Percentiles rank a stretch among this genome's conserved stretches.
Conservation (phyloP, 1,284 basidiomycete species). For the Polyporus tsugae region DNA sequence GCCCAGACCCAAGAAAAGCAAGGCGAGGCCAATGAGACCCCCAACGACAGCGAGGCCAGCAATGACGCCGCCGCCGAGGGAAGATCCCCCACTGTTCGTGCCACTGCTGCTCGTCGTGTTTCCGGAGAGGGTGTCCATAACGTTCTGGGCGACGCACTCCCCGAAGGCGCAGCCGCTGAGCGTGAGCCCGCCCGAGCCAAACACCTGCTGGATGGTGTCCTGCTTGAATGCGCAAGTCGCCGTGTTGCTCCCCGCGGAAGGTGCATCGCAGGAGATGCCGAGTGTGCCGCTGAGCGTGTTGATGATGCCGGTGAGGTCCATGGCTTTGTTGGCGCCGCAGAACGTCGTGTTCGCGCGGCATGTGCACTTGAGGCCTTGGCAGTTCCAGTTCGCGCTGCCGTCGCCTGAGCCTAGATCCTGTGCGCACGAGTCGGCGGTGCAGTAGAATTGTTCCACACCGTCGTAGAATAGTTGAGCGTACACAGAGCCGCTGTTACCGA, state of each 20-base stretch:
- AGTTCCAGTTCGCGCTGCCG: slow-evolving; percentile 65
- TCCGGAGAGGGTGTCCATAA: slow-evolving; percentile 64
- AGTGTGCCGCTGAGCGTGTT: slow-evolving; percentile 67
- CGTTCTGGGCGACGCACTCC: slow-evolving; percentile 84
- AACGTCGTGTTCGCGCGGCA: slow-evolving; percentile 77
- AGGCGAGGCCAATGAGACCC: slow-evolving; percentile 62
- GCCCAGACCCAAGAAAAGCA: slow-evolving; percentile 69
- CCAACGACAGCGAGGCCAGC: slow-evolving; percentile 88
- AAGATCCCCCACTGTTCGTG: slow-evolving; percentile 40
- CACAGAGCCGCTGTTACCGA: slow-evolving; percentile 62
- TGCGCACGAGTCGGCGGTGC: slow-evolving; percentile 72
- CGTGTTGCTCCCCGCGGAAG: slow-evolving; percentile 53
- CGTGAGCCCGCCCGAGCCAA: slow-evolving; percentile 75
- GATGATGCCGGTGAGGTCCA: slow-evolving; percentile 66
- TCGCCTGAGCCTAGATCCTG: slow-evolving; percentile 58
- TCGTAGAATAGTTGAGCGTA: slow-evolving; percentile 85
- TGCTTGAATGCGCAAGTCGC: slow-evolving; percentile 84
- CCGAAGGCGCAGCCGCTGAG: slow-evolving; percentile 81
- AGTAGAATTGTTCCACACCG: slow-evolving; percentile 89
- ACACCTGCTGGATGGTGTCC: slow-evolving; percentile 65
- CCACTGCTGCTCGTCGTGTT: slow-evolving; percentile 39
- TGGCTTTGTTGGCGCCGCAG: slow-evolving; percentile 64
- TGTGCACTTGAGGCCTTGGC: slow-evolving; percentile 75
- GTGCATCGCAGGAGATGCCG: slow-evolving; percentile 69
- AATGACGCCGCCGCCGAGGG: slow-evolving; percentile 82